Conservation (phyloP, 1,284 basidiomycete species). For the Microbotryum lychnidis-dioicae region DNA sequence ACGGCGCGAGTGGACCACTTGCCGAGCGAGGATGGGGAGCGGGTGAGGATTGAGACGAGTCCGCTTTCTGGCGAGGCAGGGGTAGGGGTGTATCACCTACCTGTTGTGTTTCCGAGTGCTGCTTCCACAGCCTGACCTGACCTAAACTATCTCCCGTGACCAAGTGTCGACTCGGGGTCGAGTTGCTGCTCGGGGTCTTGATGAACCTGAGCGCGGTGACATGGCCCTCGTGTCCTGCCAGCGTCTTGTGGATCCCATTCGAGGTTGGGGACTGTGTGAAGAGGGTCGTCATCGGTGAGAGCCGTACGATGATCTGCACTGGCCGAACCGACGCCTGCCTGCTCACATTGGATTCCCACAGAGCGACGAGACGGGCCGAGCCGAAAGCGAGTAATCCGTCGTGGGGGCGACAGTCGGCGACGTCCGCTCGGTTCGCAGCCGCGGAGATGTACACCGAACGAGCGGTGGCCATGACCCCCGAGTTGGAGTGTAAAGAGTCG, state of each 20-base stretch:
- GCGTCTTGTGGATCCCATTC: slow-evolving; percentile 56
- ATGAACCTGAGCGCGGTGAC: slow-evolving; percentile 68
- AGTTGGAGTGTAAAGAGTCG: too few relatives aligned
- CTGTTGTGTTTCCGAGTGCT: slow-evolving; percentile 16
- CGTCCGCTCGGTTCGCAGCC: slow-evolving; percentile 66
- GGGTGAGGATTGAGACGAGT: too few relatives aligned
- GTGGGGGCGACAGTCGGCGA: slow-evolving; percentile 50
- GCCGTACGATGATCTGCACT: too few relatives aligned
- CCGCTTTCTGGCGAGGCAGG: too few relatives aligned
- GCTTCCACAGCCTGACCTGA: slow-evolving; percentile 41
- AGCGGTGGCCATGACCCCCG: too few relatives aligned
- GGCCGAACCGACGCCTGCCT: background rate
- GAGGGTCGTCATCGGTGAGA: too few relatives aligned
- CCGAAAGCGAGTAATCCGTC: slow-evolving; percentile 65
- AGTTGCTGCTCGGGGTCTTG: slow-evolving; percentile 14
- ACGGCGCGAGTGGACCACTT: slow-evolving; percentile 20
- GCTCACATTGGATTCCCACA: slow-evolving; percentile 63
- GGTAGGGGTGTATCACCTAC: background rate
- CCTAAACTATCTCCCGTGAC: slow-evolving; percentile 69
- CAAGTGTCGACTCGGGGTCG: slow-evolving; percentile 38
- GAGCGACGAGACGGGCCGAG: slow-evolving; percentile 61
- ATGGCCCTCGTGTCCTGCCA: slow-evolving; percentile 63
- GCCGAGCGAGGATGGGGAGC: slow-evolving; percentile 46
- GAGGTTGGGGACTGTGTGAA: slow-evolving; percentile 46
- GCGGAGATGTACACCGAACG: slow-evolving; percentile 58